A percentile compares a stretch with the other conserved stretches of the same genome.
Conservation (phyloP, 108 stramenopile genomes). For the Nitzschia sp. region DNA sequence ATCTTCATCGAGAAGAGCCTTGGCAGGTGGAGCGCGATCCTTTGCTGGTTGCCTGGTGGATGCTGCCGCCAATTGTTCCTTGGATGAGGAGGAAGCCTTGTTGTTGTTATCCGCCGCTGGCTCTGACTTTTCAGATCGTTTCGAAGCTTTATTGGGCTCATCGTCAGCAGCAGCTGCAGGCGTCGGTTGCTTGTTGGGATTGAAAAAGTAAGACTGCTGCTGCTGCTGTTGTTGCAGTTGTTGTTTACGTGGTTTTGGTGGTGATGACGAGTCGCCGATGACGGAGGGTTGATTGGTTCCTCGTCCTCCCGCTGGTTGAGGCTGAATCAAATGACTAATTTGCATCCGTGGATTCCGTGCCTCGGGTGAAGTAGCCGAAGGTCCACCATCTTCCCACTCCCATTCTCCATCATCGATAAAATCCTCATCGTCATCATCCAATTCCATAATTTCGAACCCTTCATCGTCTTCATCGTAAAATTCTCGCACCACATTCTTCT, state of each 20-base stretch:
- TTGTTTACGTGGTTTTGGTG: too few relatives aligned
- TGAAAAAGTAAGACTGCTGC: slow-evolving; percentile 48
- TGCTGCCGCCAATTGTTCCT: background rate
- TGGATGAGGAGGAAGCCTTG: background rate
- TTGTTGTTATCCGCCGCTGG: slow-evolving; percentile 10
- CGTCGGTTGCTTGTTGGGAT: slow-evolving; percentile 13
- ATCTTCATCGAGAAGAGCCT: slow-evolving; percentile 54
- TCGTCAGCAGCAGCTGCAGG: background rate
- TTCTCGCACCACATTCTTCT: slow-evolving; percentile 18
- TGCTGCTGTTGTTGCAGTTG: background rate
- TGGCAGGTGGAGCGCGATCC: slow-evolving; percentile 2
- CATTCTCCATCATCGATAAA: slow-evolving; percentile 26
- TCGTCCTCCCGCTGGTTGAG: slow-evolving; percentile 57
- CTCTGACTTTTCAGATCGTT: background rate
- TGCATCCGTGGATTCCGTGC: slow-evolving; percentile 23
- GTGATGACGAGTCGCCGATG: too few relatives aligned
- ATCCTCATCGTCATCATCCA: slow-evolving; percentile 29
- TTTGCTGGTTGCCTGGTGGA: background rate
- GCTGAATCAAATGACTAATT: slow-evolving; percentile 47
- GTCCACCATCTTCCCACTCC: background rate
- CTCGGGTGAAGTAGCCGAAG: background rate
- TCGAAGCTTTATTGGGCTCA: background rate
- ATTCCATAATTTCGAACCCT: slow-evolving; percentile 32
- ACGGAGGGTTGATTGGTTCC: too few relatives aligned
- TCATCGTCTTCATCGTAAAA: slow-evolving; percentile 45